Conservation (phyloP, 2,329 filamentous ascomycete species). For the Dothideomycetidae sp. region DNA sequence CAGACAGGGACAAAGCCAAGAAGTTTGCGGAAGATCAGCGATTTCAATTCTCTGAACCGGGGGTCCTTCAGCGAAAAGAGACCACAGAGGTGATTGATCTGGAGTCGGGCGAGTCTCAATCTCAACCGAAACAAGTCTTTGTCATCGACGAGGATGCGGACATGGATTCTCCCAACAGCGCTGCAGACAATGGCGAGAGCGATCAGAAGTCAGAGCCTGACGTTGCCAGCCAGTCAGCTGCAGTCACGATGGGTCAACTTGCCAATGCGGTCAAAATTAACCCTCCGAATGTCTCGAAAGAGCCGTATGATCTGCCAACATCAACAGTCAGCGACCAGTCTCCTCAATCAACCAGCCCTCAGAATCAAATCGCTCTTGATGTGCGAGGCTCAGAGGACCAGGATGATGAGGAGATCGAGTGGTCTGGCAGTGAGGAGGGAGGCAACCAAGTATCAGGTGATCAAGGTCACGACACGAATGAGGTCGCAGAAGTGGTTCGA, state of each 20-base stretch:
- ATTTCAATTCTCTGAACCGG: conserved; percentile 41
- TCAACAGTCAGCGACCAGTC: conserved; percentile 7
- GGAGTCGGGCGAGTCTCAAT: conserved; percentile 27
- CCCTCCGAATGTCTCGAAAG: conserved; percentile 22
- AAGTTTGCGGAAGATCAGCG: conserved; percentile 45
- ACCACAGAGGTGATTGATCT: conserved; percentile 34
- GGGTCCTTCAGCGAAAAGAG: conserved; percentile 43
- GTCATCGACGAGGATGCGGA: conserved; percentile 18
- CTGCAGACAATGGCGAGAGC: conserved; percentile 6
- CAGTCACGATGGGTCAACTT: conserved; percentile 29
- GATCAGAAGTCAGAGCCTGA: conserved; percentile 14
- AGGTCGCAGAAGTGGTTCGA: conserved; percentile 13
- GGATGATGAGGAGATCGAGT: conserved; percentile 29
- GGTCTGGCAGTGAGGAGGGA: conserved; percentile 40
- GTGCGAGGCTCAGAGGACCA: conserved; percentile 10
- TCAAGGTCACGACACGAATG: conserved; percentile 12
- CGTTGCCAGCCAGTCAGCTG: not conserved
- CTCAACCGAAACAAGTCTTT: conserved; percentile 35
- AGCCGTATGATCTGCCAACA: conserved; percentile 9
- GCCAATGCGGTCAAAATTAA: conserved; percentile 30
- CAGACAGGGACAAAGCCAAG: conserved; percentile 42
- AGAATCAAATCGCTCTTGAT: conserved; percentile 8
- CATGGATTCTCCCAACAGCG: not conserved
- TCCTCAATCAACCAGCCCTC: not conserved
- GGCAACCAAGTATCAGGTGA: conserved; percentile 5